A percentile compares a stretch with the other conserved stretches of the same genome.
These are phyloP conservation scores for Seiridium unicorne DNA, from an alignment of 2,329 filamentous ascomycete genomes.

Conservation along the genomic window DNA sequence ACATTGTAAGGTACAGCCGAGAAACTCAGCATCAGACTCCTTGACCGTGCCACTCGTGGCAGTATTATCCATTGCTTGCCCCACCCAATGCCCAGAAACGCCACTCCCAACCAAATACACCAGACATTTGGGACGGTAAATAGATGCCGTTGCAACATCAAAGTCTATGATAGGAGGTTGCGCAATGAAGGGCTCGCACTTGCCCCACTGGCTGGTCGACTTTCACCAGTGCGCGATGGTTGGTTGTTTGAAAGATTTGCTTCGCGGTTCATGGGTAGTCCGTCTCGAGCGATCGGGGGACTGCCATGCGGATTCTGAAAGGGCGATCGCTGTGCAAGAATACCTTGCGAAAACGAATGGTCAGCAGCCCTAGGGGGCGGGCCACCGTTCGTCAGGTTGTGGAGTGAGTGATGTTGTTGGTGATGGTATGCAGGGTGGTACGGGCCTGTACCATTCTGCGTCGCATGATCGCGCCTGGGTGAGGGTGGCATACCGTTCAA, in stretches of 20 bases:
- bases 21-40: not conserved
- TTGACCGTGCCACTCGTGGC: not conserved
- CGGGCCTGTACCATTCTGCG: conserved; percentile 34
- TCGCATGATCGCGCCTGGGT: conserved; percentile 41
- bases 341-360: conserved; percentile 42
- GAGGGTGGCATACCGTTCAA: conserved; percentile 47
- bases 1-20: not conserved
- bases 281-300: conserved; percentile 43
- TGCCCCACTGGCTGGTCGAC: conserved; percentile 56
- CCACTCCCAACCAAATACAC: not conserved
- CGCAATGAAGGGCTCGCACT: conserved; percentile 75
- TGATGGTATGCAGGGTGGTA: conserved; percentile 37
- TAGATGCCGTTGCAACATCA: not conserved
- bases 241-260: conserved; percentile 27
- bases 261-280: conserved; percentile 28
- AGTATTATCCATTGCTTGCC: not conserved
- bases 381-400: conserved; percentile 36
- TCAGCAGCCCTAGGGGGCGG: conserved; percentile 43
- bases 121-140: not conserved
- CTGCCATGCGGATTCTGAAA: conserved; percentile 44
- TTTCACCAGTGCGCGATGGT: conserved; percentile 29
- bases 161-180: conserved; percentile 63
- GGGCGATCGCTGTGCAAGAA: conserved; percentile 38
- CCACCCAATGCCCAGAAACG: not conserved
- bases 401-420: conserved; percentile 25